A percentile compares a stretch with the other conserved stretches of the same genome.
These are phyloP conservation scores for Gnomoniopsis sp. DNA, from an alignment of 2,329 filamentous ascomycete species.

Conservation along the genomic window DNA sequence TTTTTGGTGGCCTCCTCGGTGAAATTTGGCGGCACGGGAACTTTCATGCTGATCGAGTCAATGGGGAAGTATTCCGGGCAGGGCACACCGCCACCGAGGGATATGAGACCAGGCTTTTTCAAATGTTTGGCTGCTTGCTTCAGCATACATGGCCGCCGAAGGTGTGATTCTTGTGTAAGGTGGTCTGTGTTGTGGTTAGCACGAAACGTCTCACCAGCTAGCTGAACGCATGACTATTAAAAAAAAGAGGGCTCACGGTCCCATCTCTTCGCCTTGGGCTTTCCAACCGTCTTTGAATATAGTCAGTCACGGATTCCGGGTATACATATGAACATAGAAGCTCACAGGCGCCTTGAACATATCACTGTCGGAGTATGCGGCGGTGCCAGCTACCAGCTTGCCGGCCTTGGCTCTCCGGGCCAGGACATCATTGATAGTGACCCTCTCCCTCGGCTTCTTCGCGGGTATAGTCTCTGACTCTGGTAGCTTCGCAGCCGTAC, in stretches of 20 bases:
- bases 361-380: conserved; percentile 73
- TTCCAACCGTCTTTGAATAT: conserved; percentile 38
- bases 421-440: conserved; percentile 65
- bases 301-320: background rate
- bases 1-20: conserved; percentile 63
- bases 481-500: conserved; percentile 21
- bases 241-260: conserved; percentile 63
- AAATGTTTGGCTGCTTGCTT: conserved; percentile 80
- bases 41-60: conserved; percentile 69
- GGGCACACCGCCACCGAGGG: conserved; percentile 86
- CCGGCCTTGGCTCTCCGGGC: conserved; percentile 69
- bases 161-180: conserved; percentile 59
- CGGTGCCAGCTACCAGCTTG: conserved; percentile 69
- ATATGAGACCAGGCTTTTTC: conserved; percentile 80
- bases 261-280: conserved; percentile 79
- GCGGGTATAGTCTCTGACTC: conserved; percentile 21
- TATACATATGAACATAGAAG: background rate
- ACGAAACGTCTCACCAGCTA: background rate
- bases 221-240: background rate
- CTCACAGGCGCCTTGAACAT: conserved; percentile 76
- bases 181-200: conserved; percentile 38
- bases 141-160: conserved; percentile 65
- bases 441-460: conserved; percentile 3
- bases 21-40: conserved; percentile 68
- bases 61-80: conserved; percentile 92